Base-by-base conservation (phyloP, 2,329 filamentous ascomycete species). In the Chaetomium globosum region DNA sequence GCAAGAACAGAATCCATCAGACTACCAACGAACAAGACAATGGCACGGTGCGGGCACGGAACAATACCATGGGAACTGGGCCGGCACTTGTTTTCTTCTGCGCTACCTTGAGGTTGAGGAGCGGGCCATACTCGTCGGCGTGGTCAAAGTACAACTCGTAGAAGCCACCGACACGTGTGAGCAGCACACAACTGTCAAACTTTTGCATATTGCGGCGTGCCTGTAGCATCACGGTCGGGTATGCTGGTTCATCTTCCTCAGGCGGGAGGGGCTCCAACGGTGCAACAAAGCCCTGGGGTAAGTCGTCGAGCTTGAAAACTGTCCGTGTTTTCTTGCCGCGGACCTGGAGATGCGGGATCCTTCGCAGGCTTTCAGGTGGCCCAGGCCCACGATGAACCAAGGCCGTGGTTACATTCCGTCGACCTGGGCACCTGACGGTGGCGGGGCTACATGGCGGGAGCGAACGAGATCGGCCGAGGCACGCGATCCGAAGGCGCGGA, bases 61-160 rank as follows among this genome's bases (percentile, higher is more conserved):
- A 64, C 59, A 64, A 65, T 54, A 93, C 91, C 94, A 99, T 98
- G 6, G 93, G 81, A 21, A 99, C 91, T 26, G 86, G 85, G 0
- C 90, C 91, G 9, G 88, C 88, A 69, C 80, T 90, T n/a, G 90
- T 92, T 77, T 87, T 93, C 76, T 92, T 95, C 63, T 85, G 85
- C 2, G 90, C 88, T 62, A 96, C 87, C 77, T 97, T 98, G 73
- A 99, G 80, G 72, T 93, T 95, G 69, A 99, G 82, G 53, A 96
- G 81, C 1, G 93, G 91, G 1, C 90, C 94, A 75, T 90, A 90
- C 74, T 97, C 89, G 65, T 96, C 91, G 12, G 96, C 95, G 75
- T 99, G 93, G 72, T 96, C 90, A 76, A 98, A 96, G 79, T 99
- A 99, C 65, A 99, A 81, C 85, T 99, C 95, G 78, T 98, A 99